Evolutionary conservation across 73 alveolate species (phyloP), one percentile per base, ranked within the genome.

Genomic region (Effrenium voratum): DNA sequence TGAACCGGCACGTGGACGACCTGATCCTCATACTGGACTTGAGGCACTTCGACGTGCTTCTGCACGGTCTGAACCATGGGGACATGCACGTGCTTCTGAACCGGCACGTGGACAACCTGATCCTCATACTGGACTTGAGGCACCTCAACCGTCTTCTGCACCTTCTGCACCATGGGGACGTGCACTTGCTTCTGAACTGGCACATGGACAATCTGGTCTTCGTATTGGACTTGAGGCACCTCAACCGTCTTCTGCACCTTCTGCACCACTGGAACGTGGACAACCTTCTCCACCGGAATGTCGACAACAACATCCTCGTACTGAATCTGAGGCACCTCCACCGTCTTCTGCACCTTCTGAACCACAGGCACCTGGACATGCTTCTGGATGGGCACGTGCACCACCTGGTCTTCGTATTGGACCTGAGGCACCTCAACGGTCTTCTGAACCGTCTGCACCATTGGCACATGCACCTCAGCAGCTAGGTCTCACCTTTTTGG

Each of bases 111-210:
- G 84, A 87, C 95, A 28, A 87, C 84, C 84, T 87, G 97, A 34
- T 91, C 98, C 57, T 91, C 88, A 32, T 91, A 91, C 88, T 91
- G 98, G 45, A 91, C 98, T 49, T 91, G 98, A 10, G 98, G 98
- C 45, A 91, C 98, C 28, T 91, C 75, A 10, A 91, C 98, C 59
- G 98, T 91, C 76, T 91, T 91, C 98, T 91, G 98, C 55, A 91
- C 98, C 32, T 79, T 91, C 90, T 91, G 98, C 88, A 91, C 98
- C 90, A 91, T 72, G 10, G 98, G 98, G 26, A 91, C 98, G 38
- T 91, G 98, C 90, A 68, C 88, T 73, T 52, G 80, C 60, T 85
- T 85, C 44, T 70, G 38, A 50, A 85, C 47, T 6, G 93, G 93
- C 28, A 87, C 84, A 5, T 87, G 84, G 44, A 87, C 95, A 4